Percentiles rank a stretch among this genome's conserved stretches.
These are phyloP conservation scores for Heliamphora exappendiculata DNA, from an alignment of 148 eudicot genomes.

Conservation along the genomic window DNA sequence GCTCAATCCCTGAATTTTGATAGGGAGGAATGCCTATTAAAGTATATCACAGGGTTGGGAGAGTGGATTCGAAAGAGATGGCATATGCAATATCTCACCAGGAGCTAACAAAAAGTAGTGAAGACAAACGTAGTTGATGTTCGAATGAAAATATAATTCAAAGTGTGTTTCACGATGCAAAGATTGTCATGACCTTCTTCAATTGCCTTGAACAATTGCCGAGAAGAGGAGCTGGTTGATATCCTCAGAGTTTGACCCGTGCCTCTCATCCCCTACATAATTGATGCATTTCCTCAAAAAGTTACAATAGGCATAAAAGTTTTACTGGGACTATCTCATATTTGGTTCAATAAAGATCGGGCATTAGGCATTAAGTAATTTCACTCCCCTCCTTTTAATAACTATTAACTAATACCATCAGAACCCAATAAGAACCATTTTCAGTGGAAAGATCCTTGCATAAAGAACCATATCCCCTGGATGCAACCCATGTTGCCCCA, in stretches of 20 bases:
- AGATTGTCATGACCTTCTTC: constrained; percentile 7
- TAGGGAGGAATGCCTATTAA: neutral
- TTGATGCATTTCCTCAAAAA: neutral
- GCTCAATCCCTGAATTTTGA: neutral
- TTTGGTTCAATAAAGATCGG: neutral
- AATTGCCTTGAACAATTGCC: constrained; percentile 49
- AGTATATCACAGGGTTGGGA: neutral
- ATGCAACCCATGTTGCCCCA: too few species aligned
- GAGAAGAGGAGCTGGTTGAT: constrained; percentile 74
- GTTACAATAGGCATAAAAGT: neutral
- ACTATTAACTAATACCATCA: too few species aligned
- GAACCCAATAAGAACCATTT: too few species aligned
- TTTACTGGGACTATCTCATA: neutral
- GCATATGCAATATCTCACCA: too few species aligned
- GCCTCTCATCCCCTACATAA: constrained; percentile 33
- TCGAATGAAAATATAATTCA: too few species aligned
- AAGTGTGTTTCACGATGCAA: neutral
- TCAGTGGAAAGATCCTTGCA: neutral
- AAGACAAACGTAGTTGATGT: neutral
- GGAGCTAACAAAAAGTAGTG: neutral
- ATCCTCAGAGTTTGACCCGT: constrained; percentile 43
- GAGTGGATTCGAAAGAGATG: neutral
- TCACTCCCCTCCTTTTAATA: too few species aligned
- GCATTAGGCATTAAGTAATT: too few species aligned
- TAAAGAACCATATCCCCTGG: neutral